Evolutionary conservation across 352 stramenopile species (phyloP).

Genomic region (Pythium chondricola): DNA sequence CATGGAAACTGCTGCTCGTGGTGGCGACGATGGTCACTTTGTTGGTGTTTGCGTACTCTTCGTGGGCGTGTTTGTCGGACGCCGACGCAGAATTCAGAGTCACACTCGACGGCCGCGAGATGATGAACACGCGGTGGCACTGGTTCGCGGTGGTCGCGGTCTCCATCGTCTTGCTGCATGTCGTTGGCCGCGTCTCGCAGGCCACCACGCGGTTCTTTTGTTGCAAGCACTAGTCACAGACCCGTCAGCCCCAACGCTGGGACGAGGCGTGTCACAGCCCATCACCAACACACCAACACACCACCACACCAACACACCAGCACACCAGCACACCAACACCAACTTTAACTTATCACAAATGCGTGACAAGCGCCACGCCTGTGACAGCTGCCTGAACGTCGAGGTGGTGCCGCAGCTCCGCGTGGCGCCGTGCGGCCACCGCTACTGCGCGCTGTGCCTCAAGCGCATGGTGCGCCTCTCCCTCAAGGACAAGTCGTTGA

Average conservation of each 20-base stretch:
- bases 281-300: constrained; percentile 1
- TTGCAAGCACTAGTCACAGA: constrained; percentile 23
- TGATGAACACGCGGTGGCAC: constrained; percentile 12
- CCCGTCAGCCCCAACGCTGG: background rate
- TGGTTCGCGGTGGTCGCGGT: background rate
- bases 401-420: constrained; percentile 17
- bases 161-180: constrained; percentile 18
- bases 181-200: constrained; percentile 32
- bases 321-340: background rate
- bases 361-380: constrained; percentile 14
- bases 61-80: constrained; percentile 26
- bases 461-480: constrained; percentile 50
- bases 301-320: background rate
- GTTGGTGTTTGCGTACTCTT: constrained; percentile 19
- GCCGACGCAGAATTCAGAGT: constrained; percentile 19
- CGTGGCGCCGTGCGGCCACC: constrained; percentile 49
- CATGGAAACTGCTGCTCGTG: constrained; percentile 31
- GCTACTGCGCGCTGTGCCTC: constrained; percentile 51
- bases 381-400: constrained; percentile 32
- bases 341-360: too few species aligned
- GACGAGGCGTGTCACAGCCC: background rate
- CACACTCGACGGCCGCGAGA: constrained; percentile 12
- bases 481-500: constrained; percentile 48
- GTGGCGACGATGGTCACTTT: constrained; percentile 28
- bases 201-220: constrained; percentile 51